Percentiles rank a stretch among this genome's conserved stretches.
Evolutionary conservation across 208 protist species (phyloP).

Genomic region (Phytomonas sp.): DNA sequence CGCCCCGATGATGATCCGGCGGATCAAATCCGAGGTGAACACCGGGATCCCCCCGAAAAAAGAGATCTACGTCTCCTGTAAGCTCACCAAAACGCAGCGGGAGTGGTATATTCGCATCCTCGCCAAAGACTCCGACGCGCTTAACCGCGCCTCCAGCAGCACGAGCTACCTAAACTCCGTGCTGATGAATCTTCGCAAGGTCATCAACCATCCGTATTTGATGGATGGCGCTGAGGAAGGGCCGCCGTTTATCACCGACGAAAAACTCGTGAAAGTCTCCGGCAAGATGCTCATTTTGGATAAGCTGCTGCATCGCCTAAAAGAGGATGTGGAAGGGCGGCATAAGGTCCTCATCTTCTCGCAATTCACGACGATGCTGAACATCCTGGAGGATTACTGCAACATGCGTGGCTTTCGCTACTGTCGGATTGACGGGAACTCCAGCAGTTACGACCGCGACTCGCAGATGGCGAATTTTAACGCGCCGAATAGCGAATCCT

Average conservation of each 20-base stretch:
- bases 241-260: slow-evolving; percentile 83
- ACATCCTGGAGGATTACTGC: slow-evolving; percentile 91
- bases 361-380: slow-evolving; percentile 93
- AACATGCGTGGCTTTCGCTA: slow-evolving; percentile 68
- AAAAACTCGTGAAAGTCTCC: slow-evolving; percentile 82
- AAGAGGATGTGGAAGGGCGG: slow-evolving; percentile 47
- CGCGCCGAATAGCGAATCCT: slow-evolving; percentile 78
- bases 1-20: slow-evolving; percentile 94
- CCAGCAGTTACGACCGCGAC: slow-evolving; percentile 80
- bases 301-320: slow-evolving; percentile 87
- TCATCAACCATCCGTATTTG: slow-evolving; percentile 95
- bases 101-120: slow-evolving; percentile 94
- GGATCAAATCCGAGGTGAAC: slow-evolving; percentile 95
- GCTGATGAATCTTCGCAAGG: slow-evolving; percentile 89
- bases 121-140: slow-evolving; percentile 90
- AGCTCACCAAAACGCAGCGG: slow-evolving; percentile 90
- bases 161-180: slow-evolving; percentile 65
- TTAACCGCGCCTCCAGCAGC: slow-evolving; percentile 84
- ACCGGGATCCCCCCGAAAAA: slow-evolving; percentile 96
- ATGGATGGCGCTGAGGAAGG: slow-evolving; percentile 93
- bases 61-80: slow-evolving; percentile 95
- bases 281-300: slow-evolving; percentile 95
- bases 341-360: slow-evolving; percentile 98
- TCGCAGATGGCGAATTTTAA: slow-evolving; percentile 94
- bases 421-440: slow-evolving; percentile 90